phyloP scores from a whole-genome alignment of 2,329 filamentous ascomycete species.

The Metarhizium anisopliae region DNA sequence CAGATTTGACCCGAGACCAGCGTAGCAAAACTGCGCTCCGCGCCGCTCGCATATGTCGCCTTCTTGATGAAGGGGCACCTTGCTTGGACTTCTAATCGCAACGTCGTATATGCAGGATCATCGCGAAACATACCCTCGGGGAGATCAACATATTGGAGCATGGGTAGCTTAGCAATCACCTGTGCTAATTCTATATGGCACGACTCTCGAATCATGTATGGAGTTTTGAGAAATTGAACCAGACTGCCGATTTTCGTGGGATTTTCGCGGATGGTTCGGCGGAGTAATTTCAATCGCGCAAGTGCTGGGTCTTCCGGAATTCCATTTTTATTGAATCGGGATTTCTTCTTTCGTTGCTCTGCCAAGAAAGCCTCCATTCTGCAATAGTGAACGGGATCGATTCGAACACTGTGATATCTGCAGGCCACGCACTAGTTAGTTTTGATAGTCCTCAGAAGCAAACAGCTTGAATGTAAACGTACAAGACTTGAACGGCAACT shows the following conservation, averaged over 20 bases:
- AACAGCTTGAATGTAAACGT: conserved; percentile 26
- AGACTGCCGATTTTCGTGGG: conserved; percentile 56
- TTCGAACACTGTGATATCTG: conserved; percentile 82
- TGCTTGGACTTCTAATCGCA: conserved; percentile 77
- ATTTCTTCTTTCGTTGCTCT: conserved; percentile 66
- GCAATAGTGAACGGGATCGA: conserved; percentile 93
- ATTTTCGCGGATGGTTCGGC: conserved; percentile 73
- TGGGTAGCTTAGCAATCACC: conserved; percentile 75
- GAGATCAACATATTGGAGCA: conserved; percentile 81
- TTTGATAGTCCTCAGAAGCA: not conserved
- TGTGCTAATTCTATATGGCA: conserved; percentile 77
- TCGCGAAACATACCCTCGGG: conserved; percentile 82
- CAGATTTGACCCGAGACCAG: conserved; percentile 58
- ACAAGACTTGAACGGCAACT: conserved; percentile 49
- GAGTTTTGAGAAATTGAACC: conserved; percentile 76
- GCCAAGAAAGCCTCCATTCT: conserved; percentile 73
- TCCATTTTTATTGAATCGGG: conserved; percentile 66
- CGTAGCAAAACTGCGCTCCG: conserved; percentile 67
- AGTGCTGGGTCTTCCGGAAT: conserved; percentile 73
- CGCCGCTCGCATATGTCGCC: conserved; percentile 75
- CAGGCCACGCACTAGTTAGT: not conserved
- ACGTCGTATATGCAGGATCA: conserved; percentile 62
- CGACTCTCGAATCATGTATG: conserved; percentile 90
- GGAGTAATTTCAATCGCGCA: conserved; percentile 67
- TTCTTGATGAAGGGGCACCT: conserved; percentile 77